Conservation (phyloP, 1,139 yeast species). For the Candida sanyaensis region DNA sequence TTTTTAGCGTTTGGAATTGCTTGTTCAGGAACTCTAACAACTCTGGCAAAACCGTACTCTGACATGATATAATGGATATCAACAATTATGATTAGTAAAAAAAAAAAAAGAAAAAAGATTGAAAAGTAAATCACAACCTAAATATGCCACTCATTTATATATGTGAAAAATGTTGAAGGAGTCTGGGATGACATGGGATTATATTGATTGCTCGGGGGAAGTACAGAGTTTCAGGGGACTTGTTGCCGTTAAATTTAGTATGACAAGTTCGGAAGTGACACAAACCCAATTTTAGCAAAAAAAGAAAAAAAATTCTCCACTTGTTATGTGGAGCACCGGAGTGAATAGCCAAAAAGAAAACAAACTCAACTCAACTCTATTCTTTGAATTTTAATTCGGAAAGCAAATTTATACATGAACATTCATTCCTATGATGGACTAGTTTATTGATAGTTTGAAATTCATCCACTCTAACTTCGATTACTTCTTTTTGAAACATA, state of each 20-base stretch:
- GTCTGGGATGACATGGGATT: too few relatives aligned
- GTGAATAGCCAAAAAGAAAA: background rate
- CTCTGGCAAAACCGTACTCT: constrained; percentile 33
- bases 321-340: background rate
- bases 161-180: too few relatives aligned
- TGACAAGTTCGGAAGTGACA: constrained; percentile 3
- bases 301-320: background rate
- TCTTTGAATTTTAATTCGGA: constrained; percentile 1
- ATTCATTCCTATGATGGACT: background rate
- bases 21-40: constrained; percentile 28
- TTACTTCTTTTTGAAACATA: constrained; percentile 5
- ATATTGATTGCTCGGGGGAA: background rate
- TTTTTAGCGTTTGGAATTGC: constrained; percentile 29
- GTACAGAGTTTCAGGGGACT: background rate
- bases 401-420: background rate
- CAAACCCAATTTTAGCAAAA: too few relatives aligned
- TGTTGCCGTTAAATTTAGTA: background rate
- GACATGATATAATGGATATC: constrained; percentile 20
- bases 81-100: background rate
- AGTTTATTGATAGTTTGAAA: background rate
- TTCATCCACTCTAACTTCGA: background rate
- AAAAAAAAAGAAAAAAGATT: too few relatives aligned
- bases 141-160: too few relatives aligned
- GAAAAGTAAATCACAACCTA: background rate
- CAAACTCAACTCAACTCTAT: background rate